Evolutionary conservation across 768 basidiomycete species (phyloP).

Genomic region (Tricholoma saponaceum): DNA sequence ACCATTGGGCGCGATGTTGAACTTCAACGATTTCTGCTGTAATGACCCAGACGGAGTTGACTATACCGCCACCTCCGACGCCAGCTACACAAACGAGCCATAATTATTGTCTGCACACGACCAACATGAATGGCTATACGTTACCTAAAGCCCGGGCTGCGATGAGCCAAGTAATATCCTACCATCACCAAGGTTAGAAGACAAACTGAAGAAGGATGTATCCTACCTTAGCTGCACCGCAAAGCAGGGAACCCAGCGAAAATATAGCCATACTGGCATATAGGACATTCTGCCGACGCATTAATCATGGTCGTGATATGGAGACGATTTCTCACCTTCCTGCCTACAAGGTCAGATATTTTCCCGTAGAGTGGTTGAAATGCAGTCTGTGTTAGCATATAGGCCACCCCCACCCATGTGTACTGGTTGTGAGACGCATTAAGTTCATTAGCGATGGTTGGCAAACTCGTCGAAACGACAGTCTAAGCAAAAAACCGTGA

Average conservation of each 20-base stretch:
- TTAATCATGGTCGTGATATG: neutral
- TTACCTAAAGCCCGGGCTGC: slow-evolving; percentile 51
- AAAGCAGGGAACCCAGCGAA: slow-evolving; percentile 73
- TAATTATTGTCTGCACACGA: neutral
- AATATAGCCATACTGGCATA: slow-evolving; percentile 75
- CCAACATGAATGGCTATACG: neutral
- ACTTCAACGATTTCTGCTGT: slow-evolving; percentile 81
- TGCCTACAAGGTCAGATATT: slow-evolving; percentile 74
- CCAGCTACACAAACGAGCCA: slow-evolving; percentile 42
- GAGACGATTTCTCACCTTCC: slow-evolving; percentile 48
- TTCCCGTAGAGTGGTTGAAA: slow-evolving; percentile 81
- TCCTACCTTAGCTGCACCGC: slow-evolving; percentile 67
- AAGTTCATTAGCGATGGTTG: slow-evolving; percentile 73
- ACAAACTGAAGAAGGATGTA: slow-evolving; percentile 8
- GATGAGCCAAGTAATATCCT: slow-evolving; percentile 65
- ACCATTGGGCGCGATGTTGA: slow-evolving; percentile 73
- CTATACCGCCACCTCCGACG: slow-evolving; percentile 85
- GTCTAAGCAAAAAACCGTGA: slow-evolving; percentile 27
- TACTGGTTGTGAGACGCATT: slow-evolving; percentile 67
- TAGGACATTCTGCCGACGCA: slow-evolving; percentile 49
- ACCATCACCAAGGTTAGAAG: slow-evolving; percentile 11
- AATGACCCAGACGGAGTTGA: slow-evolving; percentile 82
- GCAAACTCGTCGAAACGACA: slow-evolving; percentile 80
- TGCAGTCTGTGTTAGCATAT: slow-evolving; percentile 84
- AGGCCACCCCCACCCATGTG: slow-evolving; percentile 83